These are phyloP conservation scores for Chrysanthemum lavandulifolium DNA, from an alignment of 129 eudicot species.

Conservation along the genomic window DNA sequence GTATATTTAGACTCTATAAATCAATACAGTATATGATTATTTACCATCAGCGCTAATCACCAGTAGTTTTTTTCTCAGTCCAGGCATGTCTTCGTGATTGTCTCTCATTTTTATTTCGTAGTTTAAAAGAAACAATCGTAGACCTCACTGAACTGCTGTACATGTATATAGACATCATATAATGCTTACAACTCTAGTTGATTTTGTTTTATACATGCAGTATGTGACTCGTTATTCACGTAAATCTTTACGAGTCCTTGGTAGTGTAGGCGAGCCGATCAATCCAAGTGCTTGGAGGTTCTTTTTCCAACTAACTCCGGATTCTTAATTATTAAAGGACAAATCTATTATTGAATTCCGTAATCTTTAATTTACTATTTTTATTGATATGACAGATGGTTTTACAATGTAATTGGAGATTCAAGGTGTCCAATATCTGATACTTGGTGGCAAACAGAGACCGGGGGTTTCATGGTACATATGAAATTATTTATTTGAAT, in stretches of 20 bases:
- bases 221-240: conserved; percentile 85
- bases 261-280: conserved; percentile 99
- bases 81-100: no score
- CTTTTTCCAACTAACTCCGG: background rate
- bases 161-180: conserved; percentile 4
- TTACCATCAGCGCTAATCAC: background rate
- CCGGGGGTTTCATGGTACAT: conserved; percentile 93
- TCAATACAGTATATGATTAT: background rate
- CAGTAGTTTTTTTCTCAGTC: no score
- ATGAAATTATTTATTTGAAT: conserved; percentile 5
- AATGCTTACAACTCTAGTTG: background rate
- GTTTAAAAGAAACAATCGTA: no score
- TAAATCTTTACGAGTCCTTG: conserved; percentile 95
- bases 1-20: background rate
- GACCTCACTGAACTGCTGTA: background rate
- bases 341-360: background rate
- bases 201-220: conserved; percentile 41
- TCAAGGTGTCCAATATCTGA: conserved; percentile 96
- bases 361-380: background rate
- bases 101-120: no score
- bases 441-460: conserved; percentile 99
- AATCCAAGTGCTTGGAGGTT: conserved; percentile 99
- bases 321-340: background rate
- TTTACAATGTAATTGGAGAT: conserved; percentile 84
- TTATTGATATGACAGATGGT: conserved; percentile 64